These are phyloP conservation scores for Erodium chrysanthum DNA, from an alignment of 441 rosid genomes.

Conservation along the genomic window DNA sequence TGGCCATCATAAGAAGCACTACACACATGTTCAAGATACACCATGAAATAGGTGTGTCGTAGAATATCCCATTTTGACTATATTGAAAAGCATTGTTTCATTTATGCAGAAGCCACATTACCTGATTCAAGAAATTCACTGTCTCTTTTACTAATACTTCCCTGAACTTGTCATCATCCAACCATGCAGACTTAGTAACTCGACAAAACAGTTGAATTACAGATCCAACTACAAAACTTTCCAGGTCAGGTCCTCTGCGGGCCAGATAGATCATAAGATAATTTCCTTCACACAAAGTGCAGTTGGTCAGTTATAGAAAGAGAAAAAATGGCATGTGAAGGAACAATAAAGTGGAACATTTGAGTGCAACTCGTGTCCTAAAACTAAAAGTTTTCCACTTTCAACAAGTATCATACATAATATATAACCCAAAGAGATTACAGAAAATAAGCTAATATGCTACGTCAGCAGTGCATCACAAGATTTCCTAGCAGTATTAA, in stretches of 20 bases:
- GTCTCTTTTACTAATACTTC: slow-evolving; percentile 58
- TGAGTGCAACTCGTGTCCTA: neutral
- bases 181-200: slow-evolving; percentile 95
- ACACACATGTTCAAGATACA: neutral
- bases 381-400: slow-evolving; percentile 1
- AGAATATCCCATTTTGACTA: neutral
- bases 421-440: neutral
- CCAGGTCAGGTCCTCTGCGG: slow-evolving; percentile 79
- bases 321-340: neutral
- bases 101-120: slow-evolving; percentile 20
- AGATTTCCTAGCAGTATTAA: slow-evolving; percentile 12
- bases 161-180: slow-evolving; percentile 88
- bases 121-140: slow-evolving; percentile 81
- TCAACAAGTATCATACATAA: neutral
- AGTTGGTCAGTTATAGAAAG: slow-evolving; percentile 3
- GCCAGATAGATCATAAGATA: slow-evolving; percentile 81
- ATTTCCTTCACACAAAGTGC: slow-evolving; percentile 38
- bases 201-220: slow-evolving; percentile 84
- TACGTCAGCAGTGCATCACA: neutral
- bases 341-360: neutral
- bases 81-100: neutral
- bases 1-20: neutral
- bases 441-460: neutral
- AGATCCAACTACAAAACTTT: slow-evolving; percentile 71
- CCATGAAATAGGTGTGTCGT: neutral